phyloP scores from a whole-genome alignment of 2,329 filamentous ascomycete genomes.

The Aspergillus tanneri region DNA sequence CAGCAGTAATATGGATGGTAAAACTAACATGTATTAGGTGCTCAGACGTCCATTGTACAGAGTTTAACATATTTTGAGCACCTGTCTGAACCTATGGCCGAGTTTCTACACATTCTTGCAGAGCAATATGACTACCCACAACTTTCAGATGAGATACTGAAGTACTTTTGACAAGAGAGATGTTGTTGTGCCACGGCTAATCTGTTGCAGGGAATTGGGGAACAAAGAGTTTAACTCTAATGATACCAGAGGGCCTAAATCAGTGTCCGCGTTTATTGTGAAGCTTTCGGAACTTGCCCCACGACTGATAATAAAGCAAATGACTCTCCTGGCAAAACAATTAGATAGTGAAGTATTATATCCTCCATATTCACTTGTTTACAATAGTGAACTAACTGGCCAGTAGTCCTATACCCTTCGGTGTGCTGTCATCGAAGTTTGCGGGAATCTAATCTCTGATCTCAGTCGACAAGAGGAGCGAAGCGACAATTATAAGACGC shows the following conservation, averaged over 20 bases:
- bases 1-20: not conserved
- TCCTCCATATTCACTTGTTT: not conserved
- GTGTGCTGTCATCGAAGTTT: conserved; percentile 93
- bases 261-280: conserved; percentile 88
- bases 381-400: conserved; percentile 11
- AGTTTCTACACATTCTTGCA: conserved; percentile 91
- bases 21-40: conserved; percentile 56
- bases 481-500: conserved; percentile 87
- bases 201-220: conserved; percentile 68
- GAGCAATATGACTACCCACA: conserved; percentile 98
- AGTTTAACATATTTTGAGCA: conserved; percentile 98
- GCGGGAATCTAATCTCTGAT: conserved; percentile 89
- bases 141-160: conserved; percentile 85
- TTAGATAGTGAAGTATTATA: conserved; percentile 80
- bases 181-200: conserved; percentile 21
- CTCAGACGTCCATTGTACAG: conserved; percentile 96
- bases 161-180: conserved; percentile 32
- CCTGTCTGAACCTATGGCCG: conserved; percentile 97
- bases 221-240: conserved; percentile 98
- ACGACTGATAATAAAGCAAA: conserved; percentile 91
- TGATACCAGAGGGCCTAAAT: conserved; percentile 92
- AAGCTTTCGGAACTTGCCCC: conserved; percentile 91
- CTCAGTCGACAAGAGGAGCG: conserved; percentile 88
- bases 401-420: conserved; percentile 81
- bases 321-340: conserved; percentile 91